phyloP scores from a whole-genome alignment of 106 monocot species.

The Dendrobium nobile region DNA sequence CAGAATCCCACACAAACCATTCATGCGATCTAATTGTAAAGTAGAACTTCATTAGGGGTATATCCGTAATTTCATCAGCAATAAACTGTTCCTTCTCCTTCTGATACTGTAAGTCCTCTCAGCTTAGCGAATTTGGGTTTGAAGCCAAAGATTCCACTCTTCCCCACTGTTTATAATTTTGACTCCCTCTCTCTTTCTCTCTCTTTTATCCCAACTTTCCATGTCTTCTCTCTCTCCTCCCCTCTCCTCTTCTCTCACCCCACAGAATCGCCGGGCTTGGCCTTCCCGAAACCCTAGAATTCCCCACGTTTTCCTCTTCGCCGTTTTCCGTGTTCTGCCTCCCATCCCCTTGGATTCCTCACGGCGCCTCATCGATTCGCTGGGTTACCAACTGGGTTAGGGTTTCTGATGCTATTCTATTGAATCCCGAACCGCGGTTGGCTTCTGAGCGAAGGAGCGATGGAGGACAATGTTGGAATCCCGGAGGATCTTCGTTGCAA shows the following conservation, averaged over 20 bases:
- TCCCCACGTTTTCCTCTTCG: not conserved
- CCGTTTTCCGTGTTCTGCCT: not conserved
- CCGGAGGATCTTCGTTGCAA: constrained; percentile 95
- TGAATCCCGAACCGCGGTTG: not conserved
- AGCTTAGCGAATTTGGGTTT: not conserved
- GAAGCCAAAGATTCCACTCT: not conserved
- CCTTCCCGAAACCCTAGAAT: constrained; percentile 12
- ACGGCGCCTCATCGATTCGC: not conserved
- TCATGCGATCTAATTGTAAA: too few species aligned
- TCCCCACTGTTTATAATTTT: constrained; percentile 5
- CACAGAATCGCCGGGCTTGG: not conserved
- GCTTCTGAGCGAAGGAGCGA: not conserved
- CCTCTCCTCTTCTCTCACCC: not conserved
- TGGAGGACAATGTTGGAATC: constrained; percentile 47
- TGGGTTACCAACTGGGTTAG: not conserved
- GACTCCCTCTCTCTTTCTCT: not conserved
- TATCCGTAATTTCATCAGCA: too few species aligned
- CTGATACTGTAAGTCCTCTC: not conserved
- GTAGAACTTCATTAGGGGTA: too few species aligned
- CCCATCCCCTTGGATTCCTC: not conserved
- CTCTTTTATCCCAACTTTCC: not conserved
- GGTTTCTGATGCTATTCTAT: constrained; percentile 6
- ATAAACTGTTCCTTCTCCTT: too few species aligned
- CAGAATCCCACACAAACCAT: too few species aligned
- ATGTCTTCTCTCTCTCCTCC: constrained; percentile 5